Evolutionary conservation across 1,139 yeast genomes (phyloP).

Genomic region (Candida sp.): DNA sequence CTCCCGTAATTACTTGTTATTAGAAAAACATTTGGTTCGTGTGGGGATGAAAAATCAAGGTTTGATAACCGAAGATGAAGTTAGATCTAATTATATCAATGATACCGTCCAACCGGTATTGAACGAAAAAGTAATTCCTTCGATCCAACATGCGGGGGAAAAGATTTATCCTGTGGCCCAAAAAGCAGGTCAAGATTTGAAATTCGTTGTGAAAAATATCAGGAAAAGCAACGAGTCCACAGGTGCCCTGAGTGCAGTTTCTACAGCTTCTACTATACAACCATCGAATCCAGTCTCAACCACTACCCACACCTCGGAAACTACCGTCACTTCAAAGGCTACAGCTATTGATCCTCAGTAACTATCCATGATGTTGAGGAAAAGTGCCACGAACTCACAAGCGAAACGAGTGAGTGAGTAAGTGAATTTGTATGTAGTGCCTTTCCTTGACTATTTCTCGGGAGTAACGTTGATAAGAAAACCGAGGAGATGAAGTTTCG

Average conservation of each 20-base stretch:
- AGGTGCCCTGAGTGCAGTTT: constrained; percentile 12
- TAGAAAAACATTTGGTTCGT: constrained; percentile 37
- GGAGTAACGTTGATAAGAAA: too few relatives aligned
- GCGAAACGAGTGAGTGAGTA: too few relatives aligned
- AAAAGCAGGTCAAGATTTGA: not conserved
- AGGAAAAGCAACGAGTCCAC: not conserved
- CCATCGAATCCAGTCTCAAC: constrained; percentile 7
- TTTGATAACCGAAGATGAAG: constrained; percentile 24
- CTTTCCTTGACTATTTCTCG: too few relatives aligned
- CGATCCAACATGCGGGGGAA: constrained; percentile 26
- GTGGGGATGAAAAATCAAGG: constrained; percentile 40
- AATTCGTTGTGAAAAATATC: not conserved
- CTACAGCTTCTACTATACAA: constrained; percentile 13
- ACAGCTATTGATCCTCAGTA: not conserved
- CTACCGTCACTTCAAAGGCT: not conserved
- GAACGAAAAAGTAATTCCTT: constrained; percentile 27
- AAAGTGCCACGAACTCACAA: too few relatives aligned
- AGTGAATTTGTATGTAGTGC: too few relatives aligned
- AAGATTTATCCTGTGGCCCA: not conserved
- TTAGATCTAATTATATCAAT: constrained; percentile 40
- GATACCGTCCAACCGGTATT: constrained; percentile 34
- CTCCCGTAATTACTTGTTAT: constrained; percentile 37
- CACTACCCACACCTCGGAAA: not conserved
- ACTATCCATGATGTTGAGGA: too few relatives aligned
- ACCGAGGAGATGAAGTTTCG: too few relatives aligned